These are phyloP conservation scores for Beauveria brongniartii DNA, from an alignment of 2,329 filamentous ascomycete species.

Conservation along the genomic window DNA sequence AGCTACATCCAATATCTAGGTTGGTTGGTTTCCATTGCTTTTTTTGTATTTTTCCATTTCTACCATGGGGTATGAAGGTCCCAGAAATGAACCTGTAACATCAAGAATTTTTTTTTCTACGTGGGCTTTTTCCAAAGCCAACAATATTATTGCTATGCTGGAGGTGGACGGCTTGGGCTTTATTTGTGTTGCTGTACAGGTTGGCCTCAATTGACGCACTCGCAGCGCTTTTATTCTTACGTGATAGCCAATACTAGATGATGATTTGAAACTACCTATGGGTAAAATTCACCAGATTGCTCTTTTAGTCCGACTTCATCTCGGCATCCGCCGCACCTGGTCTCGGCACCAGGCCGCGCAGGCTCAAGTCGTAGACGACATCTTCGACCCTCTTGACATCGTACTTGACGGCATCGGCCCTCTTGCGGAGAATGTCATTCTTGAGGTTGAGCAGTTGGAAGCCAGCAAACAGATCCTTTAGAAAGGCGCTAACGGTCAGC, in stretches of 20 bases:
- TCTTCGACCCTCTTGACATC: constrained; percentile 97
- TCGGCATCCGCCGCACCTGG: constrained; percentile 26
- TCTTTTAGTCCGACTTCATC: constrained; percentile 27
- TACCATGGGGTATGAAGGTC: neutral
- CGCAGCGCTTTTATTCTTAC: too few relatives aligned
- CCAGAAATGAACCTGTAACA: neutral
- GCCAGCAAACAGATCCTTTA: constrained; percentile 91
- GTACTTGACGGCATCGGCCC: constrained; percentile 93
- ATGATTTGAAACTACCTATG: neutral
- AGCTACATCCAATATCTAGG: neutral
- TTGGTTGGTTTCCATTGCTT: neutral
- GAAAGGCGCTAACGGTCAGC: constrained; percentile 79
- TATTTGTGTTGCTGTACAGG: neutral
- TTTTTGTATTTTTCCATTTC: constrained; percentile 4
- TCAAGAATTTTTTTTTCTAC: neutral
- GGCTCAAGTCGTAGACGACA: constrained; percentile 88
- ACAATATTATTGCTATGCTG: neutral
- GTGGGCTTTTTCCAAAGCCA: neutral
- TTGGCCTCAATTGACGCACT: neutral
- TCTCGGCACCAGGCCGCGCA: constrained; percentile 70
- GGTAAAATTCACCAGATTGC: too few relatives aligned
- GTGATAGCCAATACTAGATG: neutral
- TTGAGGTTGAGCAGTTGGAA: constrained; percentile 97
- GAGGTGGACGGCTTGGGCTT: neutral
- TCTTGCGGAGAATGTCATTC: constrained; percentile 82